Evolutionary conservation across 208 protist species (phyloP), one percentile per base, ranked within the genome.

Genomic region (Leishmania major): DNA sequence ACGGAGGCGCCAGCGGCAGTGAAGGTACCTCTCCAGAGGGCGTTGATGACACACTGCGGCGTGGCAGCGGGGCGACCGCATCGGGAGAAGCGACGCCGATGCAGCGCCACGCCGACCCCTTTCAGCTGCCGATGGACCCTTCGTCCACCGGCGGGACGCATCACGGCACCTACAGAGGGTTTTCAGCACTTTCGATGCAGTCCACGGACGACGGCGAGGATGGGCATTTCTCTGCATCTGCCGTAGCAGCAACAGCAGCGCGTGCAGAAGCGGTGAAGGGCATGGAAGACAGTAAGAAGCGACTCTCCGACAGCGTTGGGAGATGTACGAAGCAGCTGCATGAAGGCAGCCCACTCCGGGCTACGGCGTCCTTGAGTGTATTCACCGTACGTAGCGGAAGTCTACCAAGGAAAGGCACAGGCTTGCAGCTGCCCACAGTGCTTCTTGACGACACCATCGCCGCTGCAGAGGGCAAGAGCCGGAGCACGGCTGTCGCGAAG

Each of bases 401-500:
- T 31, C 47, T 71, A 13, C 10, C 25, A 6, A 82, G 66, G 74
- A 82, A 72, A 66, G n/a, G 53, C 1, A 11, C 51, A 3, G 74
- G 78, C 10, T 64, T 83, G 53, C 80, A 72, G 75, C 67, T 83
- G 64, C 78, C 78, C 8, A 53, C 43, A 25, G 78, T 86, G 78
- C 78, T 83, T 59, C n/a, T 47, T 19, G 71, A 72, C 5, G 35
- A 43, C 72, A 67, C 57, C 47, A 62, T 22, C 15, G 77, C n/a
- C 7, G n/a, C 64, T 22, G 22, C 45, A 71, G 77, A 72, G 43
- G 35, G n/a, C 25, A 37, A 59, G 73, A 17, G n/a, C 51, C 6
- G 45, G 6, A 31, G 70, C 25, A 15, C 67, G 7, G 40, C 67
- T 43, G 67, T 7, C 37, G 45, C 28, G 8, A 37, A 55, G 25